Percentiles rank a stretch among this genome's conserved stretches.
Evolutionary conservation across 441 rosid genomes (phyloP).

Genomic region (Adansonia gregorii): DNA sequence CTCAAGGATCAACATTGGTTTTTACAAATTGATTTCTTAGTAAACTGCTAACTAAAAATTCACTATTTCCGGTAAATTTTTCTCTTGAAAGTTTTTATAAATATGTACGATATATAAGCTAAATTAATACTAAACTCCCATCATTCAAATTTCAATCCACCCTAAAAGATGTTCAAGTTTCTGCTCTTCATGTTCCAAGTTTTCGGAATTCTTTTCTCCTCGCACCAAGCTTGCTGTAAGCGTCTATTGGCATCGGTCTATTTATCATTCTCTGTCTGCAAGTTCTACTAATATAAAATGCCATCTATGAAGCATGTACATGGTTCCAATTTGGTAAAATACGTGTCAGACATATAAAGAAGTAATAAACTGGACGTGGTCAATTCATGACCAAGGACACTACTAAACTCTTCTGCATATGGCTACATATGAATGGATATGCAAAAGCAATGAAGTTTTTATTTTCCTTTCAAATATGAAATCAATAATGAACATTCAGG

Average conservation of each 20-base stretch:
- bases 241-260: neutral
- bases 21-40: neutral
- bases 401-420: too few species aligned
- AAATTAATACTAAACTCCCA: neutral
- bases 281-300: too few species aligned
- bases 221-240: constrained; percentile 28
- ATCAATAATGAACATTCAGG: too few species aligned
- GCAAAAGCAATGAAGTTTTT: too few species aligned
- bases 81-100: neutral
- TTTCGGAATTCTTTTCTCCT: constrained; percentile 3
- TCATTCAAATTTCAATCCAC: neutral
- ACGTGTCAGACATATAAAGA: too few species aligned
- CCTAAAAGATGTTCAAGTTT: constrained; percentile 21
- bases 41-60: neutral
- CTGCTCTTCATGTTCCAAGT: constrained; percentile 19
- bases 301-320: too few species aligned
- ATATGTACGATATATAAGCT: neutral
- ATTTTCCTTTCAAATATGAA: too few species aligned
- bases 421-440: too few species aligned
- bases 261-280: too few species aligned
- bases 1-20: constrained; percentile 4
- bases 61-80: neutral
- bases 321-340: too few species aligned
- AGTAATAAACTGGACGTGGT: too few species aligned
- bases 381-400: too few species aligned